Evolutionary conservation across 345 rosid genomes (phyloP), one percentile per base, ranked within the genome.

Genomic region (Linum tenue): DNA sequence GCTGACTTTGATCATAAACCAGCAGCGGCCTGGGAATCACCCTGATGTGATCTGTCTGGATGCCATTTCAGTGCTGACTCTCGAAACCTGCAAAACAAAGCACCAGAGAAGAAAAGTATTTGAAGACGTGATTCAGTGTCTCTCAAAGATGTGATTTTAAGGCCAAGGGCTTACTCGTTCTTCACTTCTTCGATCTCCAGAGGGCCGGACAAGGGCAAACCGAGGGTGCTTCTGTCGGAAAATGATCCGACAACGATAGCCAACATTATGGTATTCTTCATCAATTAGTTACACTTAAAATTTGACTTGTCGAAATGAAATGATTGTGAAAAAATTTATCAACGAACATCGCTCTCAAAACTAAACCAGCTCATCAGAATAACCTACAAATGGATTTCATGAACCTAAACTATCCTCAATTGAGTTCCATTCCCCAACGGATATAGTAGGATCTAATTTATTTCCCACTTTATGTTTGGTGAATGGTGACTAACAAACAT

Each of bases 1-100:
- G 31, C 1, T 22, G 31, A 22, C 31, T 22, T 22, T 22, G 31
- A 22, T 22, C 50, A 43, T 43, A 7, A 9, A 9, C 53, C 12
- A 0, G 98, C 98, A 57, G 60, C 70, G 7, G 74, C 90, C 90
- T 83, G 85, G 55, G 84, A 78, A 77, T 86, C 71, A 48, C 89
- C 96, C 63, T 84, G 90, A 70, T 86, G 89, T 22, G 31, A 22
- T 77, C 77, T 90, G 75, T 90, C 95, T 4, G 99, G 99, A 80
- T 94, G 99, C 96, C 99, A 90, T 72, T 84, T 94, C 63, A 88
- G 72, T 69, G 99, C 97, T 9, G 89, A 68, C 37, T 71, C 36
- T 11, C 86, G 89, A 56, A 85, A 92, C 9, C 97, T 92, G 86
- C 73, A 79, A 67, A 41, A 39, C 43, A 62, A 40, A 39, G 14